Conservation (phyloP, 306 rosid species). For the Prunus padus region DNA sequence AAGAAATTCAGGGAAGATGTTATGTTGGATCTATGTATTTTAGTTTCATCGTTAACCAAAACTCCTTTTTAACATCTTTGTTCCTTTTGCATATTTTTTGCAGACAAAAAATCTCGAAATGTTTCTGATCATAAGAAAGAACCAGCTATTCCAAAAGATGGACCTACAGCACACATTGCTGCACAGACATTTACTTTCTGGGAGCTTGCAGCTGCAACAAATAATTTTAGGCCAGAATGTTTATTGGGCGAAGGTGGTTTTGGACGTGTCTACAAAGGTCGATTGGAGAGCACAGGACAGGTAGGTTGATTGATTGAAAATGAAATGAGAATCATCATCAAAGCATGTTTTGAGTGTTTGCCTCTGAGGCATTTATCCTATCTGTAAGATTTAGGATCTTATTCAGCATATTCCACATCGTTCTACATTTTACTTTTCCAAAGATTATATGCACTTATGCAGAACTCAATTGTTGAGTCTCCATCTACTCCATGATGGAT, state of each 20-base stretch:
- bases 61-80: background rate
- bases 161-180: conserved; percentile 83
- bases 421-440: conserved; percentile 16
- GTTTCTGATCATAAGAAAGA: conserved; percentile 81
- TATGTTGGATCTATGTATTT: conserved; percentile 11
- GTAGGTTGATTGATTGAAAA: conserved; percentile 38
- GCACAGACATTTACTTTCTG: conserved; percentile 97
- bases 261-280: conserved; percentile 95
- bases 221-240: conserved; percentile 81
- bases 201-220: conserved; percentile 96
- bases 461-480: conserved; percentile 3
- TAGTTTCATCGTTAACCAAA: conserved; percentile 8
- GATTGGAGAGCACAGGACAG: conserved; percentile 89
- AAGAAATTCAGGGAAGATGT: conserved; percentile 5
- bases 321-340: conserved; percentile 14
- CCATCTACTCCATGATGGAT: conserved; percentile 20
- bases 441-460: background rate
- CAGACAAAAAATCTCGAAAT: conserved; percentile 72
- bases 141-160: conserved; percentile 68
- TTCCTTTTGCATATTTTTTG: conserved; percentile 17
- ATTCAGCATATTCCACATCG: conserved; percentile 7
- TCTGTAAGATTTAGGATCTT: conserved; percentile 10
- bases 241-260: conserved; percentile 96
- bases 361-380: background rate
- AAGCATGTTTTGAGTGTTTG: background rate